phyloP scores from a whole-genome alignment of 306 rosid species.

The Acmispon strigosus region DNA sequence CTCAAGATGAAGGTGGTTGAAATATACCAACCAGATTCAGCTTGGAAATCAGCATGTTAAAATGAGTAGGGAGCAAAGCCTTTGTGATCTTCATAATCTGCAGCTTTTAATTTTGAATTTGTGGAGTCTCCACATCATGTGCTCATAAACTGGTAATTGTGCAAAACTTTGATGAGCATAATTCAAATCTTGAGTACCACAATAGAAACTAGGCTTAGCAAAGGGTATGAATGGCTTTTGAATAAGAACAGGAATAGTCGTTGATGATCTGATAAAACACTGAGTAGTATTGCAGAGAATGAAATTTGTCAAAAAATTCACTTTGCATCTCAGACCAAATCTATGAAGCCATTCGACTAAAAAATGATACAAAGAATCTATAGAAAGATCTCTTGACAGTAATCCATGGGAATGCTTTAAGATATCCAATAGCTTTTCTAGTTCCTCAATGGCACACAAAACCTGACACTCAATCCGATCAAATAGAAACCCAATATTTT shows the following conservation, averaged over 20 bases:
- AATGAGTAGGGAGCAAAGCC: too few relatives aligned
- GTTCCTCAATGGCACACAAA: constrained; percentile 80
- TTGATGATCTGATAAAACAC: constrained; percentile 70
- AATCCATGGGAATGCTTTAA: constrained; percentile 68
- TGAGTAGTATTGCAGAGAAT: constrained; percentile 88
- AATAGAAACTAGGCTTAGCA: constrained; percentile 80
- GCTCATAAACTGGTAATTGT: too few relatives aligned
- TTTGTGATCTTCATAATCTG: too few relatives aligned
- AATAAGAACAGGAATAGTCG: constrained; percentile 61
- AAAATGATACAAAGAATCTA: constrained; percentile 79
- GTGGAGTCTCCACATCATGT: too few relatives aligned
- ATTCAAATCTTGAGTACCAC: constrained; percentile 77
- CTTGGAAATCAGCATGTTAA: too few relatives aligned
- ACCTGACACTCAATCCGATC: constrained; percentile 93
- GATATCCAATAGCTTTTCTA: constrained; percentile 70
- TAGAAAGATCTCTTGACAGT: constrained; percentile 59
- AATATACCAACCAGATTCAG: too few relatives aligned
- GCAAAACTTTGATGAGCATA: constrained; percentile 93
- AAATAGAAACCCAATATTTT: constrained; percentile 77
- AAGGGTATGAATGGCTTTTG: constrained; percentile 87
- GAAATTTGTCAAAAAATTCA: constrained; percentile 77
- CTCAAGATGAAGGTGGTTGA: too few relatives aligned
- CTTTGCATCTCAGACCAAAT: constrained; percentile 94
- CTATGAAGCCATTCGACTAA: constrained; percentile 86
- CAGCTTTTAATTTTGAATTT: too few relatives aligned